Evolutionary conservation across 2,329 filamentous ascomycete species (phyloP).

Genomic region (Geoglossum cookeanum): DNA sequence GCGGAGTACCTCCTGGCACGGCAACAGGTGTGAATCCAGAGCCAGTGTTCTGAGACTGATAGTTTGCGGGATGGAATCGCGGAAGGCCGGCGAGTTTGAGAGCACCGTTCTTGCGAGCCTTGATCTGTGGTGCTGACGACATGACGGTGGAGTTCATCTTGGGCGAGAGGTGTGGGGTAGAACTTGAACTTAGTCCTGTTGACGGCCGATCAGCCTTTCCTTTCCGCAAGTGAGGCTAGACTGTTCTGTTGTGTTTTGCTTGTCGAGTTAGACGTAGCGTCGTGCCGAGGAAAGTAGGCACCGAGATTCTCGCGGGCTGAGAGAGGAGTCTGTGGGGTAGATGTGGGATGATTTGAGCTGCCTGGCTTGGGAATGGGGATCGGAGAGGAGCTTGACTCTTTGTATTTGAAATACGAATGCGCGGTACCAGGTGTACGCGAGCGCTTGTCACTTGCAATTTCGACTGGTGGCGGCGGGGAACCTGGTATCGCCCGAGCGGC

Average conservation of each 20-base stretch:
- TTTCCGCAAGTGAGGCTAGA: not conserved
- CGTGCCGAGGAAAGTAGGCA: not conserved
- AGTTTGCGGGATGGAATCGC: constrained; percentile 34
- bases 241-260: no score
- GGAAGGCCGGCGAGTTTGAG: constrained; percentile 30
- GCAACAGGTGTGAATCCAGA: constrained; percentile 19
- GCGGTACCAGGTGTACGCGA: not conserved
- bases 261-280: not conserved
- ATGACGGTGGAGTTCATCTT: constrained; percentile 3
- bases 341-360: not conserved
- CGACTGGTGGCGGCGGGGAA: not conserved
- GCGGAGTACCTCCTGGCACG: constrained; percentile 25
- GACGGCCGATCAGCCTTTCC: not conserved
- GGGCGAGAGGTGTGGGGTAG: not conserved
- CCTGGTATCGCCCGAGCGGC: not conserved
- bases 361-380: not conserved
- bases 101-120: not conserved
- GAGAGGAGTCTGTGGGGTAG: not conserved
- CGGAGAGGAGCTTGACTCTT: not conserved
- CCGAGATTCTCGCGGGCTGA: not conserved
- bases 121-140: not conserved
- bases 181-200: not conserved
- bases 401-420: not conserved
- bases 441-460: not conserved
- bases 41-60: constrained; percentile 23